Conservation (phyloP, 495 filamentous ascomycete genomes). For the Xylaria cubensis region DNA sequence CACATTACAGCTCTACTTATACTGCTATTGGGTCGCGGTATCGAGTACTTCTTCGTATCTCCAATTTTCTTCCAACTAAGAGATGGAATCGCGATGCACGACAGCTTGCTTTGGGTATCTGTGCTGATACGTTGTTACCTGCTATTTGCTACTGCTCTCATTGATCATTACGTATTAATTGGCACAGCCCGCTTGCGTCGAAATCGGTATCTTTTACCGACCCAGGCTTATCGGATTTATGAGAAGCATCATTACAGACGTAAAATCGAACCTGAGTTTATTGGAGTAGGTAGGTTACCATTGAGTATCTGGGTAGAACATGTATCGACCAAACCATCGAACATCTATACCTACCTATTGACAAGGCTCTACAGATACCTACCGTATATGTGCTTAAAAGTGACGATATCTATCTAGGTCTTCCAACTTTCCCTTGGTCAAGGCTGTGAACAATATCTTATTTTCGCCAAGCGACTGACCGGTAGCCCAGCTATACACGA, state of each 20-base stretch:
- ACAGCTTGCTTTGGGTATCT: constrained; percentile 12
- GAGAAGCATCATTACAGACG: neutral
- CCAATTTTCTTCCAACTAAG: neutral
- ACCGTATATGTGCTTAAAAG: neutral
- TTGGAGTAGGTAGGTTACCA: neutral
- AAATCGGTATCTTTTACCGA: neutral
- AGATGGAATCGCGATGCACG: constrained; percentile 6
- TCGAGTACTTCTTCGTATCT: constrained; percentile 1
- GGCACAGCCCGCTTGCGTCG: neutral
- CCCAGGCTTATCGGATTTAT: neutral
- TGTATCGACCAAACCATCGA: neutral
- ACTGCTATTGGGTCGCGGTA: neutral
- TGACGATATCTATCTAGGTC: neutral
- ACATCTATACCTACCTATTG: neutral
- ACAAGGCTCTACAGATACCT: neutral
- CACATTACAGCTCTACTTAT: neutral
- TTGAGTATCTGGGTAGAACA: neutral
- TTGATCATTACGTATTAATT: neutral
- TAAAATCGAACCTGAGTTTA: neutral
- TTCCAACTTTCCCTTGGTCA: neutral
- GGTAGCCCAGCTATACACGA: neutral
- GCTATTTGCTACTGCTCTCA: neutral
- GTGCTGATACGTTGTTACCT: neutral
- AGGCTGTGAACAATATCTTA: neutral
- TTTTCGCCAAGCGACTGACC: neutral